These are phyloP conservation scores for Porphyra umbilicalis DNA, from an alignment of 31 red algal species.

Conservation along the genomic window DNA sequence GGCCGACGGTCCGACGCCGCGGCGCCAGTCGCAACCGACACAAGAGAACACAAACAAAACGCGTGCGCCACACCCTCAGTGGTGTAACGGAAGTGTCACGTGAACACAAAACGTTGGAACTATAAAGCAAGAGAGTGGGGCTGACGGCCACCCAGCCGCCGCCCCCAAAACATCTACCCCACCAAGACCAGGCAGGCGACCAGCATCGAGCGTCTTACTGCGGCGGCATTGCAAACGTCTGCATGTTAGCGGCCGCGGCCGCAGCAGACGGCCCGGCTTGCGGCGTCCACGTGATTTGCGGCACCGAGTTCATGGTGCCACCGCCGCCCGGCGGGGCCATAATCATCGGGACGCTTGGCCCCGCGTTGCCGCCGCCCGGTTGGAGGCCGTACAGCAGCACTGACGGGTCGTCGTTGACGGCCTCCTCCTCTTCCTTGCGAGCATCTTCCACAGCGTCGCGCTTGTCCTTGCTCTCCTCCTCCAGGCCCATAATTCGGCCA, in stretches of 20 bases:
- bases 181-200: too few species aligned
- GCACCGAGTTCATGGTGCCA: constrained; percentile 33
- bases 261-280: neutral
- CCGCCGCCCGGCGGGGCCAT: constrained; percentile 42
- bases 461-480: constrained; percentile 92
- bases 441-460: constrained; percentile 70
- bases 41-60: neutral
- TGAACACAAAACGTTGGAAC: neutral
- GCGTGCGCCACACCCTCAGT: too few species aligned
- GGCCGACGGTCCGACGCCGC: neutral
- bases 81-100: neutral
- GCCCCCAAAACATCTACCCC: neutral
- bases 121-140: neutral
- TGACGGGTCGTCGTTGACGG: constrained; percentile 89
- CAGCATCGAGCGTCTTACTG: too few species aligned
- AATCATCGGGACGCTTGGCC: constrained; percentile 23
- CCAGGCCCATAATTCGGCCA: constrained; percentile 75
- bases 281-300: constrained; percentile 63
- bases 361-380: constrained; percentile 25
- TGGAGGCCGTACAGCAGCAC: constrained; percentile 80
- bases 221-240: neutral
- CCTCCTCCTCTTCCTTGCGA: constrained; percentile 69
- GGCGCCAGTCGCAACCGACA: neutral
- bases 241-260: neutral
- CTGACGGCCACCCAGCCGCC: neutral